Conservation (phyloP, 2,329 filamentous ascomycete genomes). For the Penicillium olsonii region DNA sequence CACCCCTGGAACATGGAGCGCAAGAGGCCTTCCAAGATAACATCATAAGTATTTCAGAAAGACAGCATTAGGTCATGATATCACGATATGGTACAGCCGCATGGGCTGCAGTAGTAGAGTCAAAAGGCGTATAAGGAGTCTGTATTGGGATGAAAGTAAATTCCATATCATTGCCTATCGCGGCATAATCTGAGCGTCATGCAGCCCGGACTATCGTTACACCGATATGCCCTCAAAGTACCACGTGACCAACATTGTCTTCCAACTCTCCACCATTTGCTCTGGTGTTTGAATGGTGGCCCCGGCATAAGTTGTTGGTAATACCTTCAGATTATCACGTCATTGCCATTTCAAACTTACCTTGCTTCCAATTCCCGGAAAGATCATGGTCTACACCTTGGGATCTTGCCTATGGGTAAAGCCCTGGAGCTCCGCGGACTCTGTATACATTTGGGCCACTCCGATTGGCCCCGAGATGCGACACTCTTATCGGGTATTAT, state of each 20-base stretch:
- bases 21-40: slow-evolving; percentile 31
- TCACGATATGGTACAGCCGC: slow-evolving; percentile 17
- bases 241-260: too few relatives aligned
- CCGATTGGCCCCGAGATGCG: neutral
- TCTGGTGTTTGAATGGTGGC: neutral
- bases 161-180: slow-evolving; percentile 26
- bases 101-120: slow-evolving; percentile 7
- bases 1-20: slow-evolving; percentile 34
- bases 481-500: neutral
- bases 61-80: slow-evolving; percentile 25
- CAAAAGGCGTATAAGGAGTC: neutral
- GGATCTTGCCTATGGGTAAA: too few relatives aligned
- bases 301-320: too few relatives aligned
- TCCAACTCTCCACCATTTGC: too few relatives aligned
- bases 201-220: slow-evolving; percentile 14
- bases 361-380: too few relatives aligned
- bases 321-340: too few relatives aligned
- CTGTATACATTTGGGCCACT: too few relatives aligned
- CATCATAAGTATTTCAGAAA: slow-evolving; percentile 14
- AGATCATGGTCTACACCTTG: too few relatives aligned
- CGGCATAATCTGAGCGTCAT: slow-evolving; percentile 24
- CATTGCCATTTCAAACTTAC: too few relatives aligned
- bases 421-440: too few relatives aligned
- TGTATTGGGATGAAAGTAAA: slow-evolving; percentile 2
- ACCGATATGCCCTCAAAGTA: neutral